Conservation (phyloP, 768 basidiomycete genomes). For the Saitozyma podzolica region DNA sequence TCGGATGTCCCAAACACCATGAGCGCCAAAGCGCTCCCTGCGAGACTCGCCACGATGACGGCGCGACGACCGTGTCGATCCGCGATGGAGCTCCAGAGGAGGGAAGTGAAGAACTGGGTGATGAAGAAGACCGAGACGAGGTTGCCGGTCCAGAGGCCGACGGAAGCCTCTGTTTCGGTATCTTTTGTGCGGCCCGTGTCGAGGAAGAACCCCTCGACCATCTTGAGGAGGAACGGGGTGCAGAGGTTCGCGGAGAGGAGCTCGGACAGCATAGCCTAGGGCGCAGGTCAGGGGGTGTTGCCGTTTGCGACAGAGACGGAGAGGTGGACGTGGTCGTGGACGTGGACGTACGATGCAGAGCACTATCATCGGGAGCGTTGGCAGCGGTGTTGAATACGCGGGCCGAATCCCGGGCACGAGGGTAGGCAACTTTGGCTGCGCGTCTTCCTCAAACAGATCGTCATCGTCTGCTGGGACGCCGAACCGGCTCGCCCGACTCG, state of each 20-base stretch:
- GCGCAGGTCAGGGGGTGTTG: too few relatives aligned
- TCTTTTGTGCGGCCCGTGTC: constrained; percentile 57
- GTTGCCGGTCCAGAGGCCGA: constrained; percentile 83
- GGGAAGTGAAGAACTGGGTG: constrained; percentile 90
- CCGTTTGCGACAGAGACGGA: neutral
- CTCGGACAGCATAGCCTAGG: constrained; percentile 87
- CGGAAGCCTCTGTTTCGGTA: constrained; percentile 73
- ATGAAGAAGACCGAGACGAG: constrained; percentile 96
- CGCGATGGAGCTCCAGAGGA: constrained; percentile 96
- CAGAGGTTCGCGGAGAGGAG: constrained; percentile 91
- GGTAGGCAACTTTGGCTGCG: constrained; percentile 37
- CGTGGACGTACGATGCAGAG: constrained; percentile 73
- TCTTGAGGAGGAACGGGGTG: constrained; percentile 87
- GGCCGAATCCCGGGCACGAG: constrained; percentile 50
- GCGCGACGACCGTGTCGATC: constrained; percentile 83
- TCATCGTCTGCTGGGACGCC: constrained; percentile 7
- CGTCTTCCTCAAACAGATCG: constrained; percentile 20
- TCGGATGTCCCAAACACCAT: constrained; percentile 52
- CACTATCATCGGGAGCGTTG: constrained; percentile 82
- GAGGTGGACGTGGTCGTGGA: constrained; percentile 4
- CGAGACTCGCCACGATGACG: constrained; percentile 78
- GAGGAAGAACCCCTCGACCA: constrained; percentile 70
- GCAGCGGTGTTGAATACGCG: constrained; percentile 68
- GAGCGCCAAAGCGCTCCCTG: constrained; percentile 67
- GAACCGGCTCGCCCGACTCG: constrained; percentile 8